A percentile compares a stretch with the other conserved stretches of the same genome.
These are phyloP conservation scores for Decorospora gaudefroyi DNA, from an alignment of 2,329 filamentous ascomycete genomes.

Conservation along the genomic window DNA sequence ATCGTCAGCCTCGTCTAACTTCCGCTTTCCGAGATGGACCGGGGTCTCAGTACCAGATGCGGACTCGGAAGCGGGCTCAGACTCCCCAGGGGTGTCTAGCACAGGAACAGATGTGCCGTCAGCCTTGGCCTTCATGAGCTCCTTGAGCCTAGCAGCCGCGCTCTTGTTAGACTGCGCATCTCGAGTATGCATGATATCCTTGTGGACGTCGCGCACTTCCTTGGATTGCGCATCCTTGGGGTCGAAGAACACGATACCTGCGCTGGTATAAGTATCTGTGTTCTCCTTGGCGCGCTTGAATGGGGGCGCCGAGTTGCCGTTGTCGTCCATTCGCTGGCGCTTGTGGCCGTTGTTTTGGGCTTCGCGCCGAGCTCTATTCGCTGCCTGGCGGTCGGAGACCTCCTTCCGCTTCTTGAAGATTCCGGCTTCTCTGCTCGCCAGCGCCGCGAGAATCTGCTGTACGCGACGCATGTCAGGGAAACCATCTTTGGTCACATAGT, in stretches of 20 bases:
- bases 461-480: constrained; percentile 84
- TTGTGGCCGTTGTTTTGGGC: constrained; percentile 46
- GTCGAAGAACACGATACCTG: constrained; percentile 44
- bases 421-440: constrained; percentile 89
- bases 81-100: constrained; percentile 23
- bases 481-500: constrained; percentile 94
- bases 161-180: constrained; percentile 83
- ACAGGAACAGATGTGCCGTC: constrained; percentile 35
- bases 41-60: constrained; percentile 46
- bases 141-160: constrained; percentile 81
- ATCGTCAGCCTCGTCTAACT: constrained; percentile 70
- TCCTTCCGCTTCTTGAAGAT: constrained; percentile 91
- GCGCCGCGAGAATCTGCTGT: constrained; percentile 82
- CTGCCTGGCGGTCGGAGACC: constrained; percentile 80
- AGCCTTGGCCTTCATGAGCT: constrained; percentile 64
- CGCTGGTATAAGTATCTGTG: constrained; percentile 43
- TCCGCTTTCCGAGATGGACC: constrained; percentile 72
- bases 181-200: constrained; percentile 85
- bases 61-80: constrained; percentile 21
- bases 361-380: constrained; percentile 64
- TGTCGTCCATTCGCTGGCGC: constrained; percentile 40
- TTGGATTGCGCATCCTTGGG: constrained; percentile 47
- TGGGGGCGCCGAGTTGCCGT: constrained; percentile 27
- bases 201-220: constrained; percentile 64
- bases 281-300: constrained; percentile 45